Percentiles rank a stretch among this genome's conserved stretches.
Conservation (phyloP, 2,329 filamentous ascomycete species). For the Arthrobotrys sphaeroides region DNA sequence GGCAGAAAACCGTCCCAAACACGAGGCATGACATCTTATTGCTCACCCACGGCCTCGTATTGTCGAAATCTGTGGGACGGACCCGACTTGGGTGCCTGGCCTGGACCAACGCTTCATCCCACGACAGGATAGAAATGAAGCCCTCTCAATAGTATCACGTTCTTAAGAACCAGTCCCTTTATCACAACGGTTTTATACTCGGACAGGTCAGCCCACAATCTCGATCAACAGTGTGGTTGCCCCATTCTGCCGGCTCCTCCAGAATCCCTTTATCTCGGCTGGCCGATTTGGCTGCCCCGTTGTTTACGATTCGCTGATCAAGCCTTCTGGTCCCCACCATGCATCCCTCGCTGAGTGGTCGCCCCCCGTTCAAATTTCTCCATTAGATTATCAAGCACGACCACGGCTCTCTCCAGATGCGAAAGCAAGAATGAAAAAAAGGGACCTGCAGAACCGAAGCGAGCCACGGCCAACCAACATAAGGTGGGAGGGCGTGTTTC, state of each 20-base stretch:
- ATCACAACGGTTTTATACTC: constrained; percentile 28
- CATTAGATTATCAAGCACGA: constrained; percentile 48
- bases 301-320: constrained; percentile 53
- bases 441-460: constrained; percentile 53
- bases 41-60: constrained; percentile 28
- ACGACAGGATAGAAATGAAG: constrained; percentile 41
- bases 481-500: constrained; percentile 53
- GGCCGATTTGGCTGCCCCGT: constrained; percentile 51
- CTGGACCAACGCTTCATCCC: constrained; percentile 24
- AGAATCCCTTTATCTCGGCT: constrained; percentile 54
- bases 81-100: constrained; percentile 27
- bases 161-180: constrained; percentile 16
- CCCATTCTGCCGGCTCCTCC: constrained; percentile 42
- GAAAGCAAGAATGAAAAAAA: constrained; percentile 23
- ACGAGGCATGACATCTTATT: constrained; percentile 40
- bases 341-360: constrained; percentile 44
- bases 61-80: constrained; percentile 29
- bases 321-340: constrained; percentile 44
- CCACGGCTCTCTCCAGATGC: constrained; percentile 24
- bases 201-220: constrained; percentile 41
- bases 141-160: constrained; percentile 52
- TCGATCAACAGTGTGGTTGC: constrained; percentile 49
- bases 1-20: constrained; percentile 49
- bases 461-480: constrained; percentile 25
- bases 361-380: constrained; percentile 51